These are phyloP conservation scores for Ophiostoma sp. DNA, from an alignment of 2,329 filamentous ascomycete species.

Conservation along the genomic window DNA sequence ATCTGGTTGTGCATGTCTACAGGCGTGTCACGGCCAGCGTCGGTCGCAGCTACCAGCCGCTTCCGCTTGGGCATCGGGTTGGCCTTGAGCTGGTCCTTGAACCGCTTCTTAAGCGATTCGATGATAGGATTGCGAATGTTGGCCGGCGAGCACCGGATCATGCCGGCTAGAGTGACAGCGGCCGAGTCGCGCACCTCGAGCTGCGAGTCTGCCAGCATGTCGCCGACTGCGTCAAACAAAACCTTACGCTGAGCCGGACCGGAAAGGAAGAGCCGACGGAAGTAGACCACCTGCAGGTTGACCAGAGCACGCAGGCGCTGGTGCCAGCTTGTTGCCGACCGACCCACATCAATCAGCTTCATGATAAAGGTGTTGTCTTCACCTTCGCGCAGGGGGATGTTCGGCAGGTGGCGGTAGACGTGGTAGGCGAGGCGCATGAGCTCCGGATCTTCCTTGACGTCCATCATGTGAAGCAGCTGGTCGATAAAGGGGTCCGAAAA, in stretches of 20 bases:
- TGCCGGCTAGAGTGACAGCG: slow-evolving; percentile 87
- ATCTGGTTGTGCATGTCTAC: slow-evolving; percentile 70
- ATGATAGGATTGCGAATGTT: slow-evolving; percentile 75
- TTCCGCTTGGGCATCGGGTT: slow-evolving; percentile 82
- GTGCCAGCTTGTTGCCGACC: slow-evolving; percentile 82
- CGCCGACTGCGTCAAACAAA: slow-evolving; percentile 87
- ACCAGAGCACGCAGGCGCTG: slow-evolving; percentile 90
- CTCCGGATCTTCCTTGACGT: slow-evolving; percentile 96
- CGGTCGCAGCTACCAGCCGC: slow-evolving; percentile 14
- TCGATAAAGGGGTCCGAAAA: slow-evolving; percentile 87
- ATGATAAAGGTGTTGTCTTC: slow-evolving; percentile 81
- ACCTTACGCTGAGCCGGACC: slow-evolving; percentile 66
- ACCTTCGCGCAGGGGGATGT: slow-evolving; percentile 83
- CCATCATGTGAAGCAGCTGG: slow-evolving; percentile 98
- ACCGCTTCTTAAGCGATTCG: slow-evolving; percentile 66
- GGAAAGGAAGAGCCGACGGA: slow-evolving; percentile 88
- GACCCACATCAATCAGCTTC: slow-evolving; percentile 81
- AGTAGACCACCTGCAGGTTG: slow-evolving; percentile 98
- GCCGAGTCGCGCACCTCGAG: slow-evolving; percentile 91
- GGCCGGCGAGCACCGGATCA: slow-evolving; percentile 92
- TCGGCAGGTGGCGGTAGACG: slow-evolving; percentile 92
- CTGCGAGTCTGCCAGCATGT: slow-evolving; percentile 87
- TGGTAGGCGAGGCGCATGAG: slow-evolving; percentile 91
- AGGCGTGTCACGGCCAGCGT: slow-evolving; percentile 32
- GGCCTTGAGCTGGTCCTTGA: slow-evolving; percentile 68